These are phyloP conservation scores for Karstenula rhodostoma DNA, from an alignment of 2,329 filamentous ascomycete genomes.

Conservation along the genomic window DNA sequence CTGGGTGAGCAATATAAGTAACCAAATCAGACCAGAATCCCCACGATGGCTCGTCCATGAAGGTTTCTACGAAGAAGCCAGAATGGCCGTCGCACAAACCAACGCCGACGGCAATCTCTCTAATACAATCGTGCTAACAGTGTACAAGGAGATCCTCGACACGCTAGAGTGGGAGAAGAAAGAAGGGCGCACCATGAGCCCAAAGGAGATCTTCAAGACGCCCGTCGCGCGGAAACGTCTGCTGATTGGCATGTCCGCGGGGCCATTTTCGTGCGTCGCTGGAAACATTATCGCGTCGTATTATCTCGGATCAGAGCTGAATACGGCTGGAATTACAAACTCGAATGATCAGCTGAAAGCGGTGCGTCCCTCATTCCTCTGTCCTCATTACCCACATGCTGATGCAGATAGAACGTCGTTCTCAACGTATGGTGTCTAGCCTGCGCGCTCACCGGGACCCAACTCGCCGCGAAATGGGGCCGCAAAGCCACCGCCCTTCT, in stretches of 20 bases:
- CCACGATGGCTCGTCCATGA: constrained; percentile 58
- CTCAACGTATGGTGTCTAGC: constrained; percentile 61
- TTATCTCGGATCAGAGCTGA: constrained; percentile 54
- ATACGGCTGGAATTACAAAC: constrained; percentile 57
- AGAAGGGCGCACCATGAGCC: constrained; percentile 47
- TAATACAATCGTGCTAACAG: constrained; percentile 48
- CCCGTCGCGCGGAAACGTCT: constrained; percentile 49
- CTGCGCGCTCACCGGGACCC: constrained; percentile 54
- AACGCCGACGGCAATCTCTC: constrained; percentile 55
- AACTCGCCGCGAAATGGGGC: constrained; percentile 54
- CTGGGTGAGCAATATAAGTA: background rate
- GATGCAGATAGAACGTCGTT: constrained; percentile 54
- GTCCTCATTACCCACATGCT: background rate
- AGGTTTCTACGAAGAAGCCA: constrained; percentile 54
- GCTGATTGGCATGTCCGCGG: constrained; percentile 50
- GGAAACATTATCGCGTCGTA: constrained; percentile 55
- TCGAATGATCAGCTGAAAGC: constrained; percentile 54
- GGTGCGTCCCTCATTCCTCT: background rate
- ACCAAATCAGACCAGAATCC: constrained; percentile 42
- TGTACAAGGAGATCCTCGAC: constrained; percentile 55
- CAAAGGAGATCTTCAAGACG: constrained; percentile 50
- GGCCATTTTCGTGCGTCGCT: constrained; percentile 45
- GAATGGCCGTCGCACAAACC: constrained; percentile 52
- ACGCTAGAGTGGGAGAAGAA: constrained; percentile 57
- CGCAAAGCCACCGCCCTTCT: constrained; percentile 55